Percentiles rank a stretch among this genome's conserved stretches.
Conservation (phyloP, 163 green algal species). For the Chlorella variabilis region DNA sequence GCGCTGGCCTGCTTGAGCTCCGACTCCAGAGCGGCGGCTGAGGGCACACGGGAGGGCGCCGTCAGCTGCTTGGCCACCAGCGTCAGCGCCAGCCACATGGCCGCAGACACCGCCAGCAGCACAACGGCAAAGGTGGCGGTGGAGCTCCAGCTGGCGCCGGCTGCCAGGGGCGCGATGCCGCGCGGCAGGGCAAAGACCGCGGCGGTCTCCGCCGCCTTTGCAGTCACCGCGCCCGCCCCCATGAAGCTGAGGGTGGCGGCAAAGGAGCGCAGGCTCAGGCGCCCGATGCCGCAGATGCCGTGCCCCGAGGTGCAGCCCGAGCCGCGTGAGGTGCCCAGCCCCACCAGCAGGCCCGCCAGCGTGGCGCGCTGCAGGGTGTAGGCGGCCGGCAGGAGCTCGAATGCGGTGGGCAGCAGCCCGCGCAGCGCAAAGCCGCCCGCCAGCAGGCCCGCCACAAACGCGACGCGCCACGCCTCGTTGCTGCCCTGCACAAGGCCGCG, state of each 20-base stretch:
- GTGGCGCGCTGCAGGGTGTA: constrained; percentile 50
- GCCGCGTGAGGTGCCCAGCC: constrained; percentile 69
- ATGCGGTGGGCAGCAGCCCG: constrained; percentile 43
- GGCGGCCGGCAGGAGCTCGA: constrained; percentile 54
- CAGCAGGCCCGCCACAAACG: constrained; percentile 60
- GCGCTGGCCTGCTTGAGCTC: constrained; percentile 1
- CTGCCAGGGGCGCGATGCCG: constrained; percentile 17
- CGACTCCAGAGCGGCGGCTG: neutral
- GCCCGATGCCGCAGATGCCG: constrained; percentile 75
- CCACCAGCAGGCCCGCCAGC: constrained; percentile 72
- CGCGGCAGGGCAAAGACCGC: constrained; percentile 47
- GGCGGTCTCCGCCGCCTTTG: constrained; percentile 41
- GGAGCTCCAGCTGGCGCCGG: neutral
- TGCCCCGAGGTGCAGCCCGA: constrained; percentile 72
- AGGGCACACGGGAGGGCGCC: neutral
- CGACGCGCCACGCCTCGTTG: constrained; percentile 49
- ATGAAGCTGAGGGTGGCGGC: constrained; percentile 74
- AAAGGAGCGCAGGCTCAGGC: constrained; percentile 62
- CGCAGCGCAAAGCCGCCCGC: constrained; percentile 41
- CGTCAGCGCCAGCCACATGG: constrained; percentile 3
- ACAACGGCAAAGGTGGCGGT: neutral
- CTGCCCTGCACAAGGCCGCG: constrained; percentile 37
- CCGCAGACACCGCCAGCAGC: constrained; percentile 5
- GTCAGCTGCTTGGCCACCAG: neutral
- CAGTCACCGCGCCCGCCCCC: constrained; percentile 51